A percentile compares a stretch with the other conserved stretches of the same genome.
Conservation (phyloP, 768 basidiomycete genomes). For the Lactarius tabidus region DNA sequence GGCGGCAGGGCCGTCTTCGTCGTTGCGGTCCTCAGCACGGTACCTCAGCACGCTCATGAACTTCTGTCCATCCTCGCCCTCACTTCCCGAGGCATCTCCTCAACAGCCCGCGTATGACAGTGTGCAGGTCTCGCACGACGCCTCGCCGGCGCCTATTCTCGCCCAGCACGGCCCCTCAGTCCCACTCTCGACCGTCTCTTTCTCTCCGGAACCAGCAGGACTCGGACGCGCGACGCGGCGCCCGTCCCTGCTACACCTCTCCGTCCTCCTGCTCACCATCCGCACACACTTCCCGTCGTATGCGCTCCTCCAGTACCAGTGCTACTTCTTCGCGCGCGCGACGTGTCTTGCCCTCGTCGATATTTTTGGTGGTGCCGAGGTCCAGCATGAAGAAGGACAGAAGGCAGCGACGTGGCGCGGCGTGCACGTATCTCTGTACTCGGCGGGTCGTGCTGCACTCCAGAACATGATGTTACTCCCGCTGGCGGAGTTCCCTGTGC, state of each 20-base stretch:
- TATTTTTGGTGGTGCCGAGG: slow-evolving; percentile 15
- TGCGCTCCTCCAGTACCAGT: slow-evolving; percentile 24
- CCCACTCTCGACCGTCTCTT: slow-evolving; percentile 21
- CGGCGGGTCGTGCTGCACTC: slow-evolving; percentile 19
- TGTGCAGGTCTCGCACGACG: slow-evolving; percentile 25
- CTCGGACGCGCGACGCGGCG: background rate
- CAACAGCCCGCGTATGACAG: slow-evolving; percentile 16
- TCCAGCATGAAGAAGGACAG: slow-evolving; percentile 10
- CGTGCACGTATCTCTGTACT: slow-evolving; percentile 24
- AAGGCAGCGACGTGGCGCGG: slow-evolving; percentile 25
- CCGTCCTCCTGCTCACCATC: slow-evolving; percentile 23
- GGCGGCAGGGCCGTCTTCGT: background rate
- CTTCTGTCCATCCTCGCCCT: background rate
- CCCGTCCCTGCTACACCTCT: slow-evolving; percentile 23
- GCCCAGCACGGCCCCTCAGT: slow-evolving; percentile 15
- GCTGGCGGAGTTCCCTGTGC: slow-evolving; percentile 17
- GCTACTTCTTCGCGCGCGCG: slow-evolving; percentile 26
- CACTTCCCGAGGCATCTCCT: background rate
- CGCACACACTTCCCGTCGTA: slow-evolving; percentile 24
- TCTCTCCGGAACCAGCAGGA: background rate
- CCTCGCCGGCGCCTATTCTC: slow-evolving; percentile 18
- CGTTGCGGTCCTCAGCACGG: slow-evolving; percentile 11
- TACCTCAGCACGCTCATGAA: slow-evolving; percentile 16
- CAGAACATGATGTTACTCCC: slow-evolving; percentile 27
- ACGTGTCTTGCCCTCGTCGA: slow-evolving; percentile 17